These are phyloP conservation scores for Amanita subjunquillea DNA, from an alignment of 768 basidiomycete genomes.

Conservation along the genomic window DNA sequence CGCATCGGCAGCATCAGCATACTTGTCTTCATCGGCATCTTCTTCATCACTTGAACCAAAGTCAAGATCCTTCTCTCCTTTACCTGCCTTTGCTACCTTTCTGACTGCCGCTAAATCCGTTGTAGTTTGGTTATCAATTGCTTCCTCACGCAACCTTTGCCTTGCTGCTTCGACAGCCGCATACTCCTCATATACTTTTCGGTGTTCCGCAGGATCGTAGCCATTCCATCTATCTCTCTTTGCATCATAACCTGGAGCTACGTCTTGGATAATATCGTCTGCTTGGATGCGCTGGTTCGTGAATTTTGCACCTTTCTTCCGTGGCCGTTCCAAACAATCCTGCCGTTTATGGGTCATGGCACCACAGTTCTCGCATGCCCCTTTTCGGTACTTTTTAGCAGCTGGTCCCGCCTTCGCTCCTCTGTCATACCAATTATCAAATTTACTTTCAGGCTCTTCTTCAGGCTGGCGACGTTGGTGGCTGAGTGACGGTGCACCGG, in stretches of 20 bases:
- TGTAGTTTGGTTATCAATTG: constrained; percentile 95
- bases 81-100: constrained; percentile 90
- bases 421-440: constrained; percentile 89
- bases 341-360: constrained; percentile 86
- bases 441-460: constrained; percentile 46
- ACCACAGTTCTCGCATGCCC: constrained; percentile 98
- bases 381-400: constrained; percentile 94
- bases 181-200: constrained; percentile 86
- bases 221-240: constrained; percentile 99
- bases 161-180: constrained; percentile 85
- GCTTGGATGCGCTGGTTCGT: constrained; percentile 84
- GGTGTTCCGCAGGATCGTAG: constrained; percentile 85
- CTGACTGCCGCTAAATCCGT: constrained; percentile 85
- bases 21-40: constrained; percentile 95
- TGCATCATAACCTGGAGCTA: constrained; percentile 73
- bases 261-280: constrained; percentile 83
- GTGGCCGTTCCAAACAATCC: constrained; percentile 94
- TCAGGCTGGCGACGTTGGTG: constrained; percentile 84
- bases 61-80: constrained; percentile 72
- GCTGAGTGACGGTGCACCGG: constrained; percentile 84
- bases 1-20: constrained; percentile 95
- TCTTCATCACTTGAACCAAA: constrained; percentile 97
- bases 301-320: constrained; percentile 92
- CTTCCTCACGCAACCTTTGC: constrained; percentile 87
- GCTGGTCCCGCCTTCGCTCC: constrained; percentile 79